Conservation (phyloP, 352 stramenopile genomes). For the Plasmopara viticola region DNA sequence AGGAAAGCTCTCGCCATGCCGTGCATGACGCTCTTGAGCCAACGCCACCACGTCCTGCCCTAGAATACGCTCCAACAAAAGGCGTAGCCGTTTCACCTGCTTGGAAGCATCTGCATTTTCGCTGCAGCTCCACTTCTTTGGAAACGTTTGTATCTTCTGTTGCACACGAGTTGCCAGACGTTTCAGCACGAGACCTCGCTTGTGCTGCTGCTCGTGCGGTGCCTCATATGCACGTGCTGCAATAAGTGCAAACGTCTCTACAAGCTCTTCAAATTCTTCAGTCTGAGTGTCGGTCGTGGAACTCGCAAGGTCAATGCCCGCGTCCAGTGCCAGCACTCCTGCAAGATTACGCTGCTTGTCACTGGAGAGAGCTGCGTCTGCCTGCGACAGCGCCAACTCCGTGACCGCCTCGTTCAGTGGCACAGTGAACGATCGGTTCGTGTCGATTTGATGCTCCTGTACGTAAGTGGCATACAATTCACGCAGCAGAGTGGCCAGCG, state of each 20-base stretch:
- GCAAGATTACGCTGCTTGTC: conserved; percentile 22
- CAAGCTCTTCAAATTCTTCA: conserved; percentile 17
- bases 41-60: conserved; percentile 25
- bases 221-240: conserved; percentile 38
- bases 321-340: conserved; percentile 38
- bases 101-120: conserved; percentile 9
- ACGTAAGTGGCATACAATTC: conserved; percentile 25
- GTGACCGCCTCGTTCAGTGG: conserved; percentile 53
- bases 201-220: conserved; percentile 22
- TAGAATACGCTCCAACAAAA: conserved; percentile 40
- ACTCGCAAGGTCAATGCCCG: conserved; percentile 6
- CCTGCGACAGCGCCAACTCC: conserved; percentile 41
- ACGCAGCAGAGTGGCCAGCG: conserved; percentile 30
- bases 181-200: conserved; percentile 33
- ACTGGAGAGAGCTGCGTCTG: conserved; percentile 3
- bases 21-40: conserved; percentile 1
- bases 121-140: conserved; percentile 34
- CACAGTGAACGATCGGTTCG: neutral
- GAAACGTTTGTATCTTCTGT: conserved; percentile 10
- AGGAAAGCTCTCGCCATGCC: neutral
- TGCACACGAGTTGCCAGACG: conserved; percentile 20
- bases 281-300: conserved; percentile 4
- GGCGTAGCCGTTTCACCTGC: conserved; percentile 35
- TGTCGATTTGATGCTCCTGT: conserved; percentile 9
- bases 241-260: conserved; percentile 31